Evolutionary conservation across 148 eudicot genomes (phyloP), one percentile per base, ranked within the genome.

Genomic region (Persicaria tinctoria): DNA sequence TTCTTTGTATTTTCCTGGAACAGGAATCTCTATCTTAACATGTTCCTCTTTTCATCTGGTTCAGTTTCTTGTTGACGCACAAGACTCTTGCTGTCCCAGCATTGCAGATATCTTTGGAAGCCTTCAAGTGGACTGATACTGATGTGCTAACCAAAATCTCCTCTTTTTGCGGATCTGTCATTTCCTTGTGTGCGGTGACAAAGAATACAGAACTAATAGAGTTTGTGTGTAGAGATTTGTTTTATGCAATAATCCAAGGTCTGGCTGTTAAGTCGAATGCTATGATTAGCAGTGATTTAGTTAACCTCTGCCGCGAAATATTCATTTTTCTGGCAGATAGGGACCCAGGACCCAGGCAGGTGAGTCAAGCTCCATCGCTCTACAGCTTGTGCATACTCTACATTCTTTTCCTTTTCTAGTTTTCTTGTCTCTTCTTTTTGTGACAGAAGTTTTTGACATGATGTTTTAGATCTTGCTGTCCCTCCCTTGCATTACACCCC

Each of bases 311-410:
- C 78, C 93, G 99, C 56, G 97, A 96, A 76, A 90, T 96, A 74
- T 90, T 81, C 63, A 45, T 92, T 51, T 79, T 84, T 85, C 92
- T 96, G 56, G 86, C 90, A 20, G 89, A 87, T 79, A 84, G 89
- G 83, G 87, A 92, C 77, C 89, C 94, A 57, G 81, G 90, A 9
- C 99, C 97, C 56, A 90, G 97, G 78, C 90, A 95, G 96, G 98
- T 92, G 73, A 59, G 96, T 85, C 17, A 51, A 38, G 2, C 41
- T 32, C 41, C 3, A 32, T 32, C 41, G 2, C 41, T 32, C 41
- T 32, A 32, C 41, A 32, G 41, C 41, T 32, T 32, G 41, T 32
- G 41, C 41, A 32, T 32, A 0, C 2, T 32, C 41, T 32, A 32
- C 41, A 1, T 32, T 32, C 41, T 32, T 32, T 50, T 56, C 18